Evolutionary conservation across 2,329 filamentous ascomycete species (phyloP), one percentile per base, ranked within the genome.

Genomic region (Thelonectria blattea): DNA sequence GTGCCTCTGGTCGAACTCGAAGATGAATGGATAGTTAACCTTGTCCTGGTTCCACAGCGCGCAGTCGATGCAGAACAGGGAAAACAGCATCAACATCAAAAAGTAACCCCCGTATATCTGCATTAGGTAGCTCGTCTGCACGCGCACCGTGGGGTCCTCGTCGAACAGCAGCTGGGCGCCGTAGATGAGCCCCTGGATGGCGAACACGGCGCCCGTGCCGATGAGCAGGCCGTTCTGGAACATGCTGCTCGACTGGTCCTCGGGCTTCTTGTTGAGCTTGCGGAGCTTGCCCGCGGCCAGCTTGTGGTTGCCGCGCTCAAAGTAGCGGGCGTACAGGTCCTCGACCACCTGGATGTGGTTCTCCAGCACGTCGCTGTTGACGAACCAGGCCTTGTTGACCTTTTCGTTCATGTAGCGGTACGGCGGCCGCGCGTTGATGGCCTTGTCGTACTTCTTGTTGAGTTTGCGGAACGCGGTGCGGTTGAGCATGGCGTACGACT

Each of bases 391-490:
- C 64, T 90, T 89, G 78, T 92, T 94, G 68, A 99, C 93, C 72
- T 94, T 94, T 68, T 97, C 93, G 32, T 89, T 89, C 85, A 97
- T 91, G 75, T 94, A 98, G 27, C 90, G 86, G 72, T 91, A 85
- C 0, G 89, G 85, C 0, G 92, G 92, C 11, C 90, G 85, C 42
- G 92, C 89, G 68, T 93, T 87, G 58, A 93, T 87, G 2, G 90
- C 87, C 78, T 98, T 99, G 81, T 98, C 93, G 74, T 96, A 98
- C 77, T 99, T 99, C 76, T 99, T 99, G 78, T 96, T 97, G 73
- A 99, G 92, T 76, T 99, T 99, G 32, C 93, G 89, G 72, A 98
- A 98, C 0, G 93, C 95, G 0, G 92, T 97, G 50, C 92, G 86
- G 74, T 99, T 99, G 14, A 97, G 82, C 20, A 96, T 79, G 1